Percentiles rank a stretch among this genome's conserved stretches.
Conservation (phyloP, 2,329 filamentous ascomycete species). For the Plectosphaerella cucumerina region DNA sequence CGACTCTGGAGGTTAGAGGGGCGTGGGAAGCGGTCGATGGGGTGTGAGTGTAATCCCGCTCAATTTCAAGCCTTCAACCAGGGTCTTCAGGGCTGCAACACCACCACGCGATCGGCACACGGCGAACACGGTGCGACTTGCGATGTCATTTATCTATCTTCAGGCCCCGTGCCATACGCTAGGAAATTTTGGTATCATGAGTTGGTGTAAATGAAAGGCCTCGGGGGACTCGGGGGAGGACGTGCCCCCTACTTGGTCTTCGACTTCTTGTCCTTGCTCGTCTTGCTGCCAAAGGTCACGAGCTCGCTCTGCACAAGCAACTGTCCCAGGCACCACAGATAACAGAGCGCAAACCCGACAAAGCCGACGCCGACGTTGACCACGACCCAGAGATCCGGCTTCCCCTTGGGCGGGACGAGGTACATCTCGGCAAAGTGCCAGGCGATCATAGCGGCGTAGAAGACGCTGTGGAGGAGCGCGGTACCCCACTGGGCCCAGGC, state of each 20-base stretch:
- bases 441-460: slow-evolving; percentile 71
- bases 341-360: slow-evolving; percentile 80
- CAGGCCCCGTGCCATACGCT: too few species aligned
- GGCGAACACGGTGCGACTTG: too few species aligned
- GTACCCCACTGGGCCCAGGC: slow-evolving; percentile 55
- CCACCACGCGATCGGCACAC: too few species aligned
- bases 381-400: slow-evolving; percentile 94
- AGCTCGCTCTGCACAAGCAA: slow-evolving; percentile 57
- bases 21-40: too few species aligned
- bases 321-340: slow-evolving; percentile 83
- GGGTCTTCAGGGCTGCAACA: too few species aligned
- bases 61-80: too few species aligned
- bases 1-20: too few species aligned
- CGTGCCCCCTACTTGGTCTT: background rate
- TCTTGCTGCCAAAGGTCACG: slow-evolving; percentile 18
- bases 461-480: slow-evolving; percentile 64
- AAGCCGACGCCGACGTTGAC: slow-evolving; percentile 84
- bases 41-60: too few species aligned
- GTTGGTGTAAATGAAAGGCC: too few species aligned
- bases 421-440: slow-evolving; percentile 79
- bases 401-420: slow-evolving; percentile 63
- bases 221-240: too few species aligned
- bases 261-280: background rate
- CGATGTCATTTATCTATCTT: too few species aligned
- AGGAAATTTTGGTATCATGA: too few species aligned